phyloP scores from a whole-genome alignment of 768 basidiomycete species.

The Tylopilus sp. region DNA sequence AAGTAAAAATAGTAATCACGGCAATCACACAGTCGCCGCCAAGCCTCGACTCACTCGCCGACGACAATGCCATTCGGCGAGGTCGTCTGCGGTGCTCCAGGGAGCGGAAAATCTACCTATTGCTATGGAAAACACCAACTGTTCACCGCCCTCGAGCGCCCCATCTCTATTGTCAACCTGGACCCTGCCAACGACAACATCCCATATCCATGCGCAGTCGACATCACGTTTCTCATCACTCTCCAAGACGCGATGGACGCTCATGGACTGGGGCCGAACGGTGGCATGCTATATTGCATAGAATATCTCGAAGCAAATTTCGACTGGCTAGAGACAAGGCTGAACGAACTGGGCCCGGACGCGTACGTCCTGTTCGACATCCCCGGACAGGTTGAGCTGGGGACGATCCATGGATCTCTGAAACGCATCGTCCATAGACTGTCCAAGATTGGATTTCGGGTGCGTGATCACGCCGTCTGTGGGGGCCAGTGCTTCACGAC shows the following conservation, averaged over 20 bases:
- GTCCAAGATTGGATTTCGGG: constrained; percentile 76
- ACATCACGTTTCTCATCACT: constrained; percentile 82
- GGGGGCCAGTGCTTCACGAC: not conserved
- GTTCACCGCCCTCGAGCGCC: constrained; percentile 79
- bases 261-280: constrained; percentile 88
- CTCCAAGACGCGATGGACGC: constrained; percentile 84
- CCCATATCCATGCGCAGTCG: constrained; percentile 88
- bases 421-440: constrained; percentile 73
- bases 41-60: too few relatives aligned
- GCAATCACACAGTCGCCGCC: too few relatives aligned
- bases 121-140: constrained; percentile 87
- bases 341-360: constrained; percentile 64
- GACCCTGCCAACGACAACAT: constrained; percentile 92
- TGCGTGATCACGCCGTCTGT: constrained; percentile 43
- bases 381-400: constrained; percentile 96
- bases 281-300: constrained; percentile 94
- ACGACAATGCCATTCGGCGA: constrained; percentile 84
- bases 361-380: constrained; percentile 93
- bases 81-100: constrained; percentile 81
- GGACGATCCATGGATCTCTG: constrained; percentile 91
- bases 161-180: constrained; percentile 89
- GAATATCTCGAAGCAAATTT: constrained; percentile 95
- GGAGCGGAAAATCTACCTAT: constrained; percentile 86
- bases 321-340: constrained; percentile 76
- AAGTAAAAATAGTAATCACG: too few relatives aligned